Evolutionary conservation across 768 basidiomycete species (phyloP), one percentile per base, ranked within the genome.

Genomic region (Sporobolomyces phaffii): DNA sequence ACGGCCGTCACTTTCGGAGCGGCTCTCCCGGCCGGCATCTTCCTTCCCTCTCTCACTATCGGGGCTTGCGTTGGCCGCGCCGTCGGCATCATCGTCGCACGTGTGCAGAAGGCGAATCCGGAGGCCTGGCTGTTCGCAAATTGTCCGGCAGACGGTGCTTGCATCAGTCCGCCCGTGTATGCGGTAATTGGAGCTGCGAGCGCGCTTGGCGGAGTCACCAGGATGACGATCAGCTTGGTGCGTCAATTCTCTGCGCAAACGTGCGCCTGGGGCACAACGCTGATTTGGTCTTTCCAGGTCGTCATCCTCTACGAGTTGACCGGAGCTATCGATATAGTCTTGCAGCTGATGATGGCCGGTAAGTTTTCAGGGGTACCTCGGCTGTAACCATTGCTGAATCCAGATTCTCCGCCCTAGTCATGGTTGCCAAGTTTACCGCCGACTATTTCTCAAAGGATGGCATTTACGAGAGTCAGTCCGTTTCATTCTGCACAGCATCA

Each of bases 1-100:
- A 92, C 91, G 0, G 80, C 91, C 57, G 82, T 94, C 48, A 97
- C 94, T 0, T 97, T 97, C 67, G 96, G 94, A 10, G 90, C 94
- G 79, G 89, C 87, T 74, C 73, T 92, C 14, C 90, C 90, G 49
- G 91, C 92, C 14, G 94, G 94, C 7, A 93, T 99, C 70, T 97
- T 99, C 78, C 89, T 99, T 31, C 94, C 94, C 0, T 90, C 91
- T 0, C 84, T 98, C 13, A 91, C 78, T 18, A 91, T 96, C n/a
- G 93, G 94, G 31, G 92, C 93, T 0, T 94, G 91, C 75, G 89
- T 89, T 33, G 94, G 94, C 2, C 83, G 94, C 34, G 84, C 96
- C 26, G 74, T 92, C 51, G 93, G 94, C 34, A 84, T 96, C 54
- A 74, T 80, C 5, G 83, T 97, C 78, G 88, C 91, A 75, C 87